Evolutionary conservation across 2,329 filamentous ascomycete species (phyloP).

Genomic region (Hypoxylon sp.): DNA sequence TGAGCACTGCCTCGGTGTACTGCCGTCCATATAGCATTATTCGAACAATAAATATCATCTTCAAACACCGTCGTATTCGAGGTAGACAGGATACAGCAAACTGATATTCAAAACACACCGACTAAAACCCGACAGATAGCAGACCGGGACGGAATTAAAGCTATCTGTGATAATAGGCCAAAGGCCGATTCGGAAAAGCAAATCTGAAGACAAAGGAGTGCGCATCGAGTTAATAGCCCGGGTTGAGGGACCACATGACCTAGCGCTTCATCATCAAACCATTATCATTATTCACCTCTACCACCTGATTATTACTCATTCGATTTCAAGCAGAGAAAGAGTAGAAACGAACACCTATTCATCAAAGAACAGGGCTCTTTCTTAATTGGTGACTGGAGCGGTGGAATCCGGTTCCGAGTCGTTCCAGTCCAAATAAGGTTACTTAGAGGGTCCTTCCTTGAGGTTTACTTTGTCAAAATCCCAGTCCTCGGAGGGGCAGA

Average conservation of each 20-base stretch:
- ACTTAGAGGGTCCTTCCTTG: conserved; percentile 23
- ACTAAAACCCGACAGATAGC: conserved; percentile 27
- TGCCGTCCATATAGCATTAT: background rate
- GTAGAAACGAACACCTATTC: conserved; percentile 2
- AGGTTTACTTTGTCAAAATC: conserved; percentile 34
- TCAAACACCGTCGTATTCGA: conserved; percentile 30
- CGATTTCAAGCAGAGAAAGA: conserved; percentile 36
- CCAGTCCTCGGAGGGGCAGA: conserved; percentile 18
- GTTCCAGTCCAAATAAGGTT: conserved; percentile 39
- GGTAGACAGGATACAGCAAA: conserved; percentile 16
- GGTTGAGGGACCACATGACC: conserved; percentile 39
- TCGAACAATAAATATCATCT: conserved; percentile 37
- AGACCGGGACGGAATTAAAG: conserved; percentile 16
- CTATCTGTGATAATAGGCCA: conserved; percentile 9
- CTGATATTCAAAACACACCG: conserved; percentile 14
- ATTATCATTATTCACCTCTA: conserved; percentile 33
- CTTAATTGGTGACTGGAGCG: conserved; percentile 35
- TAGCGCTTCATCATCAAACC: conserved; percentile 45
- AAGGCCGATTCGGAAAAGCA: conserved; percentile 32
- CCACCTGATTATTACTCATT: conserved; percentile 44
- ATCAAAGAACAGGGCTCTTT: conserved; percentile 28
- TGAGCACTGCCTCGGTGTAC: conserved; percentile 20
- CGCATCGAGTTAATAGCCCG: conserved; percentile 26
- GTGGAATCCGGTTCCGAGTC: conserved; percentile 42
- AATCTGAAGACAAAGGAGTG: conserved; percentile 36